Percentiles rank a stretch among this genome's conserved stretches.
Conservation (phyloP, 179 eudicot species). For the Camellia oleifera region DNA sequence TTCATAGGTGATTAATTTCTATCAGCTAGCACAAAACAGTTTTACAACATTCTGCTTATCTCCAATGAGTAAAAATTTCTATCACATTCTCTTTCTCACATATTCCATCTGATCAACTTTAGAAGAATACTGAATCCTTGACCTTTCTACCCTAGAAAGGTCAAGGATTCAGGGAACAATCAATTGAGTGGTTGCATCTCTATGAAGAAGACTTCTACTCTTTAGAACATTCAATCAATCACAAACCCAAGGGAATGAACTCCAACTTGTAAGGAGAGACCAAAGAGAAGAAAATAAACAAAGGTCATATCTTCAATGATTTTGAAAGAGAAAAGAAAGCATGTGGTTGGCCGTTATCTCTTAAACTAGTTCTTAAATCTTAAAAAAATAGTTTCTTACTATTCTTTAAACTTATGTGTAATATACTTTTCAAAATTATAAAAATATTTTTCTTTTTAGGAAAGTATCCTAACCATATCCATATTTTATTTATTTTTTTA, state of each 20-base stretch:
- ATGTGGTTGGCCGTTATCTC: too few relatives aligned
- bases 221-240: conserved; percentile 4
- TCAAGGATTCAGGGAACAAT: not conserved
- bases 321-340: not conserved
- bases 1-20: too few relatives aligned
- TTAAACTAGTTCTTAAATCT: too few relatives aligned
- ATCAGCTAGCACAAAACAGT: not conserved
- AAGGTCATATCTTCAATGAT: not conserved
- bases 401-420: too few relatives aligned
- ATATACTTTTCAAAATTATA: too few relatives aligned
- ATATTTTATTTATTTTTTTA: too few relatives aligned
- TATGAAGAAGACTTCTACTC: not conserved
- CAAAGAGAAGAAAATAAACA: not conserved
- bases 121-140: not conserved
- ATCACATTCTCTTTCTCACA: not conserved
- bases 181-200: not conserved
- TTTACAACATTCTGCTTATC: not conserved
- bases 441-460: too few relatives aligned
- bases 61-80: not conserved
- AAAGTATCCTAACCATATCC: too few relatives aligned
- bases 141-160: too few relatives aligned
- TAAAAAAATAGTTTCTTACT: too few relatives aligned
- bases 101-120: not conserved
- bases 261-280: conserved; percentile 3
- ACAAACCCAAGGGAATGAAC: not conserved